These are phyloP conservation scores for Sugiyamaella boreocaroliniensis DNA, from an alignment of 805 yeast species.

Conservation along the genomic window DNA sequence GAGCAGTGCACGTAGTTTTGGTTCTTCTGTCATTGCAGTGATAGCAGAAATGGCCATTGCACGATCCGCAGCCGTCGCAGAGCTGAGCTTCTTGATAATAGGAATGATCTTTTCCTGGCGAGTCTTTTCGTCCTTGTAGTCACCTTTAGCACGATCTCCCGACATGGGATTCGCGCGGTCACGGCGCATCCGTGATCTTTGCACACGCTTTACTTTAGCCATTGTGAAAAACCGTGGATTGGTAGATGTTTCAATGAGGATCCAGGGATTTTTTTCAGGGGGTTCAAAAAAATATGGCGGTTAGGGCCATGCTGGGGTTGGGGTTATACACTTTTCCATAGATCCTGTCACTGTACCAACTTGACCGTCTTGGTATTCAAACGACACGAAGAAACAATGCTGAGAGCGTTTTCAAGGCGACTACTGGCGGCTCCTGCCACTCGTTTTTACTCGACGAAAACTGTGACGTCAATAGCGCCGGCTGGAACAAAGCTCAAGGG, in stretches of 20 bases:
- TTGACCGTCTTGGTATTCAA: not conserved
- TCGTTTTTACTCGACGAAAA: not conserved
- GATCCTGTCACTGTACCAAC: not conserved
- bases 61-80: conserved; percentile 63
- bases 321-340: not conserved
- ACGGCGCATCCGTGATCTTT: not conserved
- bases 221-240: conserved; percentile 1
- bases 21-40: conserved; percentile 63
- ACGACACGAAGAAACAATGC: not conserved
- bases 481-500: conserved; percentile 57
- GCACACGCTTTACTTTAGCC: conserved; percentile 22
- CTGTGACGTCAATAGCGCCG: conserved; percentile 26
- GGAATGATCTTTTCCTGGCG: conserved; percentile 59
- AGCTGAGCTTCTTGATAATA: conserved; percentile 54
- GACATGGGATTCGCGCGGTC: conserved; percentile 1
- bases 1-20: conserved; percentile 51
- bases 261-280: not conserved
- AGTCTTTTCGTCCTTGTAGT: conserved; percentile 40
- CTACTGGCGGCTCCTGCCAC: not conserved
- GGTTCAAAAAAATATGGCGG: not conserved
- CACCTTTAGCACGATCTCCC: conserved; percentile 12
- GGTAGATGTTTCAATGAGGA: not conserved
- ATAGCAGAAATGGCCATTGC: conserved; percentile 72
- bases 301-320: not conserved
- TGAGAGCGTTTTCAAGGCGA: not conserved